A percentile compares a stretch with the other conserved stretches of the same genome.
Evolutionary conservation across 352 stramenopile species (phyloP).

Genomic region (Pythium grandisporangium): DNA sequence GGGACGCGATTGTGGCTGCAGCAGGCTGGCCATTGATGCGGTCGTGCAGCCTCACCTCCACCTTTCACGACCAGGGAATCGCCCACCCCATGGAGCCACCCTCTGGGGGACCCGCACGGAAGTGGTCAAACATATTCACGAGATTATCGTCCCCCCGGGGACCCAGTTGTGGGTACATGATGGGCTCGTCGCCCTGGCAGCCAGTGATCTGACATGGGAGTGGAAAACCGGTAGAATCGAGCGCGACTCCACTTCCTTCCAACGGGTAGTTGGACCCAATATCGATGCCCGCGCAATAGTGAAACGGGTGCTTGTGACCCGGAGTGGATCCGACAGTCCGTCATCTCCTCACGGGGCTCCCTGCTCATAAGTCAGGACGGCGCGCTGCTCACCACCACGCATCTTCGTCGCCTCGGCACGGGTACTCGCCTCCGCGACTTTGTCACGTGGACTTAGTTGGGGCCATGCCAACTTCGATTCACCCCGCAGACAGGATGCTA

Average conservation of each 20-base stretch:
- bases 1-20: background rate
- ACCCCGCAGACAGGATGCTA: too few species aligned
- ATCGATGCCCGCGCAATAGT: background rate
- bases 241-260: too few species aligned
- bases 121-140: too few species aligned
- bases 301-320: background rate
- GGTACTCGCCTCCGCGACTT: background rate
- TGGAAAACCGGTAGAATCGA: too few species aligned
- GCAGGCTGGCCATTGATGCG: background rate
- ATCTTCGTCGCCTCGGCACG: background rate
- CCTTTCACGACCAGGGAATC: background rate
- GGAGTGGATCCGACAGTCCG: background rate
- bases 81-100: too few species aligned
- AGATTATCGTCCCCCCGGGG: too few species aligned
- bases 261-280: background rate
- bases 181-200: too few species aligned
- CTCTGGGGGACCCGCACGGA: too few species aligned
- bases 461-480: too few species aligned
- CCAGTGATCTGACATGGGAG: too few species aligned
- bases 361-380: background rate
- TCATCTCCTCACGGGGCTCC: background rate
- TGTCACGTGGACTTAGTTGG: background rate
- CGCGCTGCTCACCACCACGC: background rate
- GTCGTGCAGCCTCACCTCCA: background rate
- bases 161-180: too few species aligned